Conservation (phyloP, 208 protist genomes). For the Leishmania turanica region DNA sequence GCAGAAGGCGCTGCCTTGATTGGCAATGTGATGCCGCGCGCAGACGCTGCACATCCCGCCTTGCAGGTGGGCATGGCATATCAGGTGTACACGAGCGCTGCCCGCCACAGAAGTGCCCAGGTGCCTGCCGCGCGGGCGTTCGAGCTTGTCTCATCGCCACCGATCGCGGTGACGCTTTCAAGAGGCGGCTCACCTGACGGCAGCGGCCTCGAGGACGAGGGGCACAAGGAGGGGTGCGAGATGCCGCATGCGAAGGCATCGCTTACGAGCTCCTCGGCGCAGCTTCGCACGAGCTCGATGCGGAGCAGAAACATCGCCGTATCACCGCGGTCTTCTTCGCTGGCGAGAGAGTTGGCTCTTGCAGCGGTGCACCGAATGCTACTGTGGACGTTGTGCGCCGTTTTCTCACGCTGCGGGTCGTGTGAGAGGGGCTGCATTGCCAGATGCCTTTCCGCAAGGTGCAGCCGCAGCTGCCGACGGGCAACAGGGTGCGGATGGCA, state of each 20-base stretch:
- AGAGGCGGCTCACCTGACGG: background rate
- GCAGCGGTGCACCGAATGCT: constrained; percentile 25
- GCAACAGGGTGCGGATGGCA: constrained; percentile 17
- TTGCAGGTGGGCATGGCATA: constrained; percentile 32
- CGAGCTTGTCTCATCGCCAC: background rate
- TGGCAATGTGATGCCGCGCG: constrained; percentile 35
- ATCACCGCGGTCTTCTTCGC: constrained; percentile 44
- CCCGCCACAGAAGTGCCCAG: constrained; percentile 33
- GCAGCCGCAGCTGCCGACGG: constrained; percentile 27
- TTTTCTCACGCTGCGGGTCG: constrained; percentile 38
- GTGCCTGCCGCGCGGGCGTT: constrained; percentile 13
- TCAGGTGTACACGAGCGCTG: constrained; percentile 26
- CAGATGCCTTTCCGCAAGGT: constrained; percentile 30
- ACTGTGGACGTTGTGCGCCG: constrained; percentile 44
- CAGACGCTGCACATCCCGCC: constrained; percentile 33
- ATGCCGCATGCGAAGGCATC: constrained; percentile 21
- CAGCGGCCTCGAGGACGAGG: background rate
- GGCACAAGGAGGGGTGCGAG: constrained; percentile 3
- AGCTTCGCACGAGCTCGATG: constrained; percentile 38
- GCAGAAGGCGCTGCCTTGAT: constrained; percentile 27
- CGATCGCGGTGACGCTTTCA: background rate
- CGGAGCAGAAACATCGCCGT: constrained; percentile 45
- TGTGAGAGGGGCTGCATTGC: constrained; percentile 34
- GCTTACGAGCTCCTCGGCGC: constrained; percentile 44
- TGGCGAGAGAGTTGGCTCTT: constrained; percentile 25